Base-by-base conservation (phyloP, 2,329 filamentous ascomycete species). In the Aureobasidium lini region DNA sequence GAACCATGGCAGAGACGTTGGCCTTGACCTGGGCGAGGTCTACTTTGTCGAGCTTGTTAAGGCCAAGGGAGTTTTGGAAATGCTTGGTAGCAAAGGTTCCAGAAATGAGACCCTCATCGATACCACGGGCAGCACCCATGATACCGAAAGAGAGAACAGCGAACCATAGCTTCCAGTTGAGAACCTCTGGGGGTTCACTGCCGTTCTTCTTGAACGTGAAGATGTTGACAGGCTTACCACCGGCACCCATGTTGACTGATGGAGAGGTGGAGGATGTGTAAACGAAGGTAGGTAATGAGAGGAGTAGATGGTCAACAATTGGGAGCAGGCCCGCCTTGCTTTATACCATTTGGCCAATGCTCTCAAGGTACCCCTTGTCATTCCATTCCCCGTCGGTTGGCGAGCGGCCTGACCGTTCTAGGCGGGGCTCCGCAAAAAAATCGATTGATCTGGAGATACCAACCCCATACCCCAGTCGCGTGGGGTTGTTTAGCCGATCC, bases 1-100 rank as follows among this genome's bases (percentile, higher is more conserved):
- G 88, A 0, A 91, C 88, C 88, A 91, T 91, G 57, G 86, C 81
- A 2, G 86, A 85, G 57, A 91, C 85, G 70, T 91, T 91, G 65
- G 62, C 64, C 60, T 87, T 85, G 75, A 86, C 84, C 70, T 88
- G 84, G 60, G 86, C 84, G 68, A 81, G 76, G 48, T 82, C 78
- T 2, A 79, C 73, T 0, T 69, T 66, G 50, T 72, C 76, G 68
- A 85, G 84, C 1, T 75, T 73, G 4, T 75, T 71, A 62, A 83
- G 83, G 65, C 82, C 65, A 68, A 88, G 85, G 47, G 76, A 76
- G 0, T 71, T 62, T 65, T 85, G 79, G 69, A 88, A 88, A 54
- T 84, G 75, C 64, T 79, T 75, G 13, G 83, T 84, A 69, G 84
- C 82, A 73, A 88, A 64, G 18, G 61, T 64, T 23, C 62, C 62